phyloP scores from a whole-genome alignment of 1,139 yeast species.

The Hanseniaspora gamundiae region DNA sequence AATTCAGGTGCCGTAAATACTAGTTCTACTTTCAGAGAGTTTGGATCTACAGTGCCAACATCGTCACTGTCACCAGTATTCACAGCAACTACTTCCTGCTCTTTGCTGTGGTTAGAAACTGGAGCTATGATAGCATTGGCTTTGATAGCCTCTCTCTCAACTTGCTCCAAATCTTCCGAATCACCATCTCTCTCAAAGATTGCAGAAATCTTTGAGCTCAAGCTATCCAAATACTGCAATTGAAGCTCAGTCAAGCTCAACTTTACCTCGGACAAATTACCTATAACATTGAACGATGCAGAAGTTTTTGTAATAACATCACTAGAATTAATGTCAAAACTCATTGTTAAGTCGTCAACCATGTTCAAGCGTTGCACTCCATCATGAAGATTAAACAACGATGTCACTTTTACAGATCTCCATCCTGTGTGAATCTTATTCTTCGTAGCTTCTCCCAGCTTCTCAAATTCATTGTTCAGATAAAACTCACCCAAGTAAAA shows the following conservation, averaged over 20 bases:
- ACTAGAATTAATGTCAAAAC: conserved; percentile 47
- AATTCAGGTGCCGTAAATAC: conserved; percentile 49
- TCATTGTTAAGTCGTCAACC: conserved; percentile 56
- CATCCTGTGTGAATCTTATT: conserved; percentile 57
- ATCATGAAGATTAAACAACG: conserved; percentile 42
- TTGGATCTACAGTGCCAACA: conserved; percentile 11
- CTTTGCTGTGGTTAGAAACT: conserved; percentile 13
- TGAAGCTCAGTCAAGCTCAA: conserved; percentile 71
- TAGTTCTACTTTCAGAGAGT: conserved; percentile 35
- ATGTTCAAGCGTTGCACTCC: conserved; percentile 48
- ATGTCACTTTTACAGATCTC: conserved; percentile 52
- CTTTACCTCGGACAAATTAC: conserved; percentile 54
- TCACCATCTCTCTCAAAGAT: conserved; percentile 36
- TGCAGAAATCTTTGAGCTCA: conserved; percentile 45
- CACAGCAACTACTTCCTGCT: neutral
- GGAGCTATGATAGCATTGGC: conserved; percentile 27
- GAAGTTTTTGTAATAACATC: conserved; percentile 31
- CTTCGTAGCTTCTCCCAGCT: conserved; percentile 24
- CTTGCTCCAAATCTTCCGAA: conserved; percentile 12
- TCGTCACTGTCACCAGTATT: neutral
- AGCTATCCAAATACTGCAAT: conserved; percentile 42
- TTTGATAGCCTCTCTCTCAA: conserved; percentile 40
- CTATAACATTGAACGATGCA: conserved; percentile 45
- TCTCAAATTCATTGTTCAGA: conserved; percentile 48
- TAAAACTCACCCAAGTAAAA: conserved; percentile 77